These are phyloP conservation scores for Ogataea pignaliae DNA, from an alignment of 805 yeast species.

Conservation along the genomic window DNA sequence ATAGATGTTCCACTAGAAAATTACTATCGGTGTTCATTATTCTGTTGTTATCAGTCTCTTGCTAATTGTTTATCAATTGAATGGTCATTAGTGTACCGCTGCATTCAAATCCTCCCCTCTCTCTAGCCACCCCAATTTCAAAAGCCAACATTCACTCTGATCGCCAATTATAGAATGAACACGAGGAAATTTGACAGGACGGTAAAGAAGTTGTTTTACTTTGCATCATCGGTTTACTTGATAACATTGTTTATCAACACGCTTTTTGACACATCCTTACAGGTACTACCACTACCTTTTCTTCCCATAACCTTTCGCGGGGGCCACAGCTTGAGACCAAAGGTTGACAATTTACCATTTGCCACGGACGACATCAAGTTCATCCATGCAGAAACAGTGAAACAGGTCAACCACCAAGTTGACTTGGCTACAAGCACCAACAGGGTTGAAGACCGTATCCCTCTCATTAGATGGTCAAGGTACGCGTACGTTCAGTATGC, in stretches of 20 bases:
- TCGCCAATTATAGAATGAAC: neutral
- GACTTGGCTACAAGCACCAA: neutral
- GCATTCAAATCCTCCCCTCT: no score
- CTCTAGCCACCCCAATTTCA: no score
- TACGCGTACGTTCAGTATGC: conserved; percentile 61
- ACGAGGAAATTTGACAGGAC: neutral
- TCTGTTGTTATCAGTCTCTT: no score
- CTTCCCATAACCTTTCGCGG: no score
- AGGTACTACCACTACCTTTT: neutral
- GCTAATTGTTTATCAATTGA: no score
- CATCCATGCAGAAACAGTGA: conserved; percentile 15
- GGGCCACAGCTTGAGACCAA: neutral
- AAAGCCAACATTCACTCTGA: no score
- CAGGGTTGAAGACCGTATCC: neutral
- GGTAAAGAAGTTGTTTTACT: neutral
- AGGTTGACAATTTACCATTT: conserved; percentile 6
- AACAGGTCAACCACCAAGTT: conserved; percentile 10
- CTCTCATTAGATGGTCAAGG: conserved; percentile 35
- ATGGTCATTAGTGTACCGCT: no score
- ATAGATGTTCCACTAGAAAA: no score
- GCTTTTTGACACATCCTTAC: neutral
- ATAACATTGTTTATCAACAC: neutral
- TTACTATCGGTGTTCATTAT: no score
- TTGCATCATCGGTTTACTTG: neutral
- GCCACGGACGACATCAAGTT: conserved; percentile 13